Evolutionary conservation across 768 basidiomycete genomes (phyloP).

Genomic region (Amanita rimosa): DNA sequence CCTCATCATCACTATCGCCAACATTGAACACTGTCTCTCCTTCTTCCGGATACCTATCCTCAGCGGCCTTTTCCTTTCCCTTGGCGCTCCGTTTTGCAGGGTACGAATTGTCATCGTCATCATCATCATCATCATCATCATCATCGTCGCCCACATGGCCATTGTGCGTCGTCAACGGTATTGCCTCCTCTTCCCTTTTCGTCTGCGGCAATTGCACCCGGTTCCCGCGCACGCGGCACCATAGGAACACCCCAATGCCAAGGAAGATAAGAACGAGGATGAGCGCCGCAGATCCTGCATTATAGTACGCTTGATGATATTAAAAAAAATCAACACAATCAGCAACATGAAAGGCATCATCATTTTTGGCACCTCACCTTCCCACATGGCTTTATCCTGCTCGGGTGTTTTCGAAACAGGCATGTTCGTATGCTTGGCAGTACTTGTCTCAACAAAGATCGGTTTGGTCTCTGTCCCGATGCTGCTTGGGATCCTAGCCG

Average conservation of each 20-base stretch:
- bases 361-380: conserved; percentile 44
- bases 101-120: background rate
- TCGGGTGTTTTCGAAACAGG: conserved; percentile 51
- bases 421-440: conserved; percentile 21
- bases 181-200: conserved; percentile 30
- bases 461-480: conserved; percentile 70
- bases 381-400: conserved; percentile 84
- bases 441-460: conserved; percentile 36
- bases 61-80: conserved; percentile 1
- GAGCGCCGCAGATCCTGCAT: conserved; percentile 81
- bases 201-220: conserved; percentile 28
- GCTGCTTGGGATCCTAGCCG: conserved; percentile 70
- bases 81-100: background rate
- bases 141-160: background rate
- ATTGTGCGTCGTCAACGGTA: conserved; percentile 4
- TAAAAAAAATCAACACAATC: background rate
- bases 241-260: conserved; percentile 65
- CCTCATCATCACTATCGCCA: conserved; percentile 6
- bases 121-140: background rate
- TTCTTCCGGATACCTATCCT: background rate
- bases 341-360: background rate
- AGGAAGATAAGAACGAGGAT: conserved; percentile 65
- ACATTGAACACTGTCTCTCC: conserved; percentile 4
- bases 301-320: conserved; percentile 71
- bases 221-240: conserved; percentile 54